Conservation (phyloP, 768 basidiomycete species). For the Termitomyces sp. region DNA sequence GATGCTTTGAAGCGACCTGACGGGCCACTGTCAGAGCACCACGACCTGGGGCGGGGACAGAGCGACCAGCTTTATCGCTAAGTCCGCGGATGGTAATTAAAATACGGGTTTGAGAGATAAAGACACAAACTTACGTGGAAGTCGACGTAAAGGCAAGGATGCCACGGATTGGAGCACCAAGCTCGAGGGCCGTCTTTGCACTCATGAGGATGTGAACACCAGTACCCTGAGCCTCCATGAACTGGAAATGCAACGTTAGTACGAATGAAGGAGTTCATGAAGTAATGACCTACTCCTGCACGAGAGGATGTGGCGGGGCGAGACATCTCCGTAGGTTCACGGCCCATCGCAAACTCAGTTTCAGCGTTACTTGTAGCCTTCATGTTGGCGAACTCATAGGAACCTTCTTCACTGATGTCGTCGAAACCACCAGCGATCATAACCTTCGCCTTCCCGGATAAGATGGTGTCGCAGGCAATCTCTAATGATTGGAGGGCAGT, state of each 20-base stretch:
- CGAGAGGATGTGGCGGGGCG: conserved; percentile 95
- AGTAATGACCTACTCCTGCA: conserved; percentile 64
- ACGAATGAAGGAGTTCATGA: conserved; percentile 3
- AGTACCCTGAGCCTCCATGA: conserved; percentile 96
- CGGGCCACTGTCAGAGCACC: conserved; percentile 88
- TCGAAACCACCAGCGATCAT: conserved; percentile 99
- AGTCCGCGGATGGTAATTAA: conserved; percentile 3
- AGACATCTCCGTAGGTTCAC: conserved; percentile 98
- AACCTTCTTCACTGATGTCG: conserved; percentile 96
- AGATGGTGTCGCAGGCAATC: conserved; percentile 93
- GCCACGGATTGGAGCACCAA: conserved; percentile 91
- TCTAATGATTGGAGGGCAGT: conserved; percentile 97
- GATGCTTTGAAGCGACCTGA: conserved; percentile 73
- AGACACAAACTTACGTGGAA: conserved; percentile 59
- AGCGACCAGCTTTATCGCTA: conserved; percentile 98
- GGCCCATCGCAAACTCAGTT: conserved; percentile 97
- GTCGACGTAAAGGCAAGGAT: conserved; percentile 95
- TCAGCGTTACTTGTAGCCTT: conserved; percentile 97
- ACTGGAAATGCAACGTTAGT: conserved; percentile 32
- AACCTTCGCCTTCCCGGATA: conserved; percentile 95
- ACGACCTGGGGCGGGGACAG: conserved; percentile 93
- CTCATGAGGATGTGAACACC: conserved; percentile 98
- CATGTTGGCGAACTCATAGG: conserved; percentile 99
- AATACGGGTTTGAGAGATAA: background rate
- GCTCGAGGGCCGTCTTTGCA: conserved; percentile 91